Evolutionary conservation across 148 eudicot species (phyloP).

Genomic region (Rhododendron mucronatum): DNA sequence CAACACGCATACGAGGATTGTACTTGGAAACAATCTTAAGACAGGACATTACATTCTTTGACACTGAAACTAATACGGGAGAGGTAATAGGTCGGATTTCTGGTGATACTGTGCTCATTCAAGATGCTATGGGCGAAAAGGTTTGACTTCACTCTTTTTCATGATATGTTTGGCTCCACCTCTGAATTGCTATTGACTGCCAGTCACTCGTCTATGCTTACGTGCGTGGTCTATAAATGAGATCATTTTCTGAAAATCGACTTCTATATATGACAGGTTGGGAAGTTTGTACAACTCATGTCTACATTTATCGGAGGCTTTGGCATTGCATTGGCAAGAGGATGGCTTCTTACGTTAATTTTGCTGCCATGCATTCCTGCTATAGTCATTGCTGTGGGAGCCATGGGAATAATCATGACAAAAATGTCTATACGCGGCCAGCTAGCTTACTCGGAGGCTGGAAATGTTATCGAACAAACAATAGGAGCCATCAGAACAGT

Average conservation of each 20-base stretch:
- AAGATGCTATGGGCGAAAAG: constrained; percentile 93
- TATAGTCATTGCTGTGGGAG: constrained; percentile 47
- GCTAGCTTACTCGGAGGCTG: constrained; percentile 72
- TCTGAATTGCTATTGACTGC: too few species aligned
- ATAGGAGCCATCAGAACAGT: constrained; percentile 78
- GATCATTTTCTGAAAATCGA: neutral
- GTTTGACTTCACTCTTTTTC: constrained; percentile 16
- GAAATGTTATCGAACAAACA: constrained; percentile 74
- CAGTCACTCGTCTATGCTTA: too few species aligned
- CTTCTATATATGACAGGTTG: constrained; percentile 42
- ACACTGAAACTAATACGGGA: constrained; percentile 75
- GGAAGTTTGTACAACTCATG: constrained; percentile 59
- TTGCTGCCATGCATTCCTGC: constrained; percentile 54
- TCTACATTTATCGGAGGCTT: constrained; percentile 74
- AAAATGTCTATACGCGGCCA: constrained; percentile 65
- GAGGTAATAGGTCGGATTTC: constrained; percentile 85
- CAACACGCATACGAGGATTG: constrained; percentile 62
- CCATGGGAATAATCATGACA: constrained; percentile 43
- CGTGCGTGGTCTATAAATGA: neutral
- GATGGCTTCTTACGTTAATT: constrained; percentile 73
- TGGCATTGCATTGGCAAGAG: constrained; percentile 54
- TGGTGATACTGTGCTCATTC: constrained; percentile 85
- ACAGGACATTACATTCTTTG: constrained; percentile 86
- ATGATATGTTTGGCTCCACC: neutral
- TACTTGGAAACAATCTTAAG: constrained; percentile 66